These are phyloP conservation scores for Akebia trifoliata DNA, from an alignment of 164 flowering plant species.

Conservation along the genomic window DNA sequence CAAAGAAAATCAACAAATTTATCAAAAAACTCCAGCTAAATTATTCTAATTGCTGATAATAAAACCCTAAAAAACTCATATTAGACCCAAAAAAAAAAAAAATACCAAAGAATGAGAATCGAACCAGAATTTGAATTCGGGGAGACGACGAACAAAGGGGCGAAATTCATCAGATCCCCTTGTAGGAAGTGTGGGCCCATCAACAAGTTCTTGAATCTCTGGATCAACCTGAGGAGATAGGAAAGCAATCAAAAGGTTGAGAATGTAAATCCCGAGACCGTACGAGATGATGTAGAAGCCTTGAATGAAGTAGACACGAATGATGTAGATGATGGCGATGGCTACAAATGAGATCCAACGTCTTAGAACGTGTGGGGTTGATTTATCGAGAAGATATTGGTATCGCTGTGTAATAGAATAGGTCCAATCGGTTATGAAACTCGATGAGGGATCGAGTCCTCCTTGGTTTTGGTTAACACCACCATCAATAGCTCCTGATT, in stretches of 20 bases:
- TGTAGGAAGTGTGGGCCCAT: conserved; percentile 44
- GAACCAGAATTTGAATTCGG: conserved; percentile 58
- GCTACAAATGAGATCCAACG: conserved; percentile 40
- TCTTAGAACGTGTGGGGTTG: conserved; percentile 37
- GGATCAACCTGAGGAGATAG: conserved; percentile 60
- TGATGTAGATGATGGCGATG: conserved; percentile 31
- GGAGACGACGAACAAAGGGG: conserved; percentile 55
- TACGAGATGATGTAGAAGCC: conserved; percentile 51
- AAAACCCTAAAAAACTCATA: not conserved
- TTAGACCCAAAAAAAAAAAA: not conserved
- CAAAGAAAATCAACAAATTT: too few species aligned
- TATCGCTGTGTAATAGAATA: conserved; percentile 27
- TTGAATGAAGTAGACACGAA: conserved; percentile 43
- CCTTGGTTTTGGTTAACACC: too few species aligned
- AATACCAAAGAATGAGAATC: not conserved
- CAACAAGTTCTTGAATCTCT: conserved; percentile 30
- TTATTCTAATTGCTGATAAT: too few species aligned
- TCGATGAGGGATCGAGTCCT: too few species aligned
- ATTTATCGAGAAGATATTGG: conserved; percentile 51
- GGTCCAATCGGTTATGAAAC: conserved; percentile 19
- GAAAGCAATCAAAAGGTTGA: conserved; percentile 48
- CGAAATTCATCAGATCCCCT: conserved; percentile 47
- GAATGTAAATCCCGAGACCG: conserved; percentile 49
- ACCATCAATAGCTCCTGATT: too few species aligned
- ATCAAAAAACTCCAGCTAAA: too few species aligned